Percentiles rank a stretch among this genome's conserved stretches.
These are phyloP conservation scores for Saccharomycopsis vini DNA, from an alignment of 805 yeast genomes.

Conservation along the genomic window DNA sequence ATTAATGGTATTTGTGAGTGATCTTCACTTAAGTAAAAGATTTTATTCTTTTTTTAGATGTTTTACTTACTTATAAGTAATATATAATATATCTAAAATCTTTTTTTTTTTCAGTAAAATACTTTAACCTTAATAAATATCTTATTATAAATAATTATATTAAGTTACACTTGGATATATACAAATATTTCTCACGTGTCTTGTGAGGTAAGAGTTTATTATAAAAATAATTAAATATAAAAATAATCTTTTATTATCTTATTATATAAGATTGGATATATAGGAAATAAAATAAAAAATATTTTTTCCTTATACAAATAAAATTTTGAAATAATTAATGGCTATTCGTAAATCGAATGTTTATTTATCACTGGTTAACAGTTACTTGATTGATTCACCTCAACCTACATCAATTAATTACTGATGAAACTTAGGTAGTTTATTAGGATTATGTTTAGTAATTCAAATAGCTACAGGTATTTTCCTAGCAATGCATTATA, in stretches of 20 bases:
- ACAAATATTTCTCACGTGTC: too few relatives aligned
- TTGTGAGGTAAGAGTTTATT: constrained; percentile 4
- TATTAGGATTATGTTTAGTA: constrained; percentile 9
- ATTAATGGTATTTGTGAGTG: too few relatives aligned
- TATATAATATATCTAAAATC: too few relatives aligned
- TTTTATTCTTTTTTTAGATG: too few relatives aligned
- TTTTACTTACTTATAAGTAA: too few relatives aligned
- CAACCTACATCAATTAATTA: constrained; percentile 7
- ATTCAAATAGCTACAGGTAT: constrained; percentile 9
- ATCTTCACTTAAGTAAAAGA: too few relatives aligned
- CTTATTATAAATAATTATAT: too few relatives aligned
- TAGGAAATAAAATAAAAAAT: constrained; percentile 9
- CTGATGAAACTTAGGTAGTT: constrained; percentile 9
- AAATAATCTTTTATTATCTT: constrained; percentile 13
- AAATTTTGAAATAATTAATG: constrained; percentile 3
- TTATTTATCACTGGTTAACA: constrained; percentile 9
- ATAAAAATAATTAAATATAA: constrained; percentile 1
- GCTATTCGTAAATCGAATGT: constrained; percentile 10
- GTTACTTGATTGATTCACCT: constrained; percentile 9
- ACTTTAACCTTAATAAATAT: too few relatives aligned
- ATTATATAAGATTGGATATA: constrained; percentile 13
- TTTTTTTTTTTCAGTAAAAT: too few relatives aligned
- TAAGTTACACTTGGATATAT: too few relatives aligned
- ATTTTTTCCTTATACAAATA: background rate
- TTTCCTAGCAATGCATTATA: constrained; percentile 8